A percentile compares a stretch with the other conserved stretches of the same genome.
Conservation (phyloP, 2,329 filamentous ascomycete species). For the Colletotrichum liaoningense region DNA sequence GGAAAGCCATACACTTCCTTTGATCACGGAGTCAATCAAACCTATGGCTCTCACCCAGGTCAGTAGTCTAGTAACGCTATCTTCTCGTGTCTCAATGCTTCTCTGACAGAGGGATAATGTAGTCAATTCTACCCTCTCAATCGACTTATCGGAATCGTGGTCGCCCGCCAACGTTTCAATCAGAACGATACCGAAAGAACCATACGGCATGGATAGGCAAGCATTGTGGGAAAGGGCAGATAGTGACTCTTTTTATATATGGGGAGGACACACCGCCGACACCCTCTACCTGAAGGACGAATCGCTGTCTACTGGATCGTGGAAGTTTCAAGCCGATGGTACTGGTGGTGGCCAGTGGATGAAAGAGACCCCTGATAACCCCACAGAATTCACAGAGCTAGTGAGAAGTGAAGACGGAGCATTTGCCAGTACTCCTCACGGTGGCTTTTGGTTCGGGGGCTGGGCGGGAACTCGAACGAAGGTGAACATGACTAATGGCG, state of each 20-base stretch:
- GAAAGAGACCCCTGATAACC: background rate
- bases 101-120: background rate
- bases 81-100: background rate
- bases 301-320: background rate
- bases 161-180: background rate
- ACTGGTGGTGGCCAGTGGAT: background rate
- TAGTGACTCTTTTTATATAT: background rate
- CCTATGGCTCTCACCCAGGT: background rate
- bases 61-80: background rate
- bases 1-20: background rate
- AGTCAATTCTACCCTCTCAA: background rate
- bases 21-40: background rate
- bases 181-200: background rate
- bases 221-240: background rate
- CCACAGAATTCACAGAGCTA: background rate
- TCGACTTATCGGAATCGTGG: background rate
- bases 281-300: background rate
- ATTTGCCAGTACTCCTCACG: background rate
- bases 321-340: background rate
- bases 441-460: background rate
- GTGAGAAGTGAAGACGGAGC: background rate
- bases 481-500: background rate
- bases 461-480: background rate
- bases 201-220: background rate
- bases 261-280: background rate